Evolutionary conservation across 2,329 filamentous ascomycete genomes (phyloP).

Genomic region (Neofusicoccum sp.): DNA sequence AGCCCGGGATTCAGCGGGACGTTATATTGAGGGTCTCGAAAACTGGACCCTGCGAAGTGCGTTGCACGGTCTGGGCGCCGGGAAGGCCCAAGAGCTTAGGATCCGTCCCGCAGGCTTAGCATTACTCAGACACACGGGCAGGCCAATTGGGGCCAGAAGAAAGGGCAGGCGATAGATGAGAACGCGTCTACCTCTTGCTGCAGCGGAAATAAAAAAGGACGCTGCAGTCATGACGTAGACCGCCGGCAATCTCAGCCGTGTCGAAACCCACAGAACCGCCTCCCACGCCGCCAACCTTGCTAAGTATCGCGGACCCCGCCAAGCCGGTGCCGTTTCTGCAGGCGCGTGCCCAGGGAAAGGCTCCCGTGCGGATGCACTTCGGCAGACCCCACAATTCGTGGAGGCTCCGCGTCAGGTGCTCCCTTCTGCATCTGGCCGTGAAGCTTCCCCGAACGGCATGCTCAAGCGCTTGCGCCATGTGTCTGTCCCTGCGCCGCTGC

Average conservation of each 20-base stretch:
- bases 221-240: neutral
- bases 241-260: neutral
- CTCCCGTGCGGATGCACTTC: slow-evolving; percentile 1
- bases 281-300: neutral
- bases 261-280: neutral
- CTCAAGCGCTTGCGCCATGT: neutral
- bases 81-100: neutral
- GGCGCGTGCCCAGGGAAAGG: neutral
- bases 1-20: neutral
- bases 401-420: slow-evolving; percentile 6
- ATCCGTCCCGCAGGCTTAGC: neutral
- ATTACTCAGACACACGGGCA: neutral
- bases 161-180: neutral
- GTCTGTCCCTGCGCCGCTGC: neutral
- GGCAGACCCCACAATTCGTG: slow-evolving; percentile 14
- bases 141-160: neutral
- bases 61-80: neutral
- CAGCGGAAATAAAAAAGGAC: neutral
- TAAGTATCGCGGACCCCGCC: neutral
- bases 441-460: neutral
- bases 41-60: neutral
- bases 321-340: neutral
- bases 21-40: neutral
- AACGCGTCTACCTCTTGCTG: neutral
- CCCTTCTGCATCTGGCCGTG: neutral